Percentiles rank a stretch among this genome's conserved stretches.
Evolutionary conservation across 2,329 filamentous ascomycete genomes (phyloP).

Genomic region (Zasmidium angulare): DNA sequence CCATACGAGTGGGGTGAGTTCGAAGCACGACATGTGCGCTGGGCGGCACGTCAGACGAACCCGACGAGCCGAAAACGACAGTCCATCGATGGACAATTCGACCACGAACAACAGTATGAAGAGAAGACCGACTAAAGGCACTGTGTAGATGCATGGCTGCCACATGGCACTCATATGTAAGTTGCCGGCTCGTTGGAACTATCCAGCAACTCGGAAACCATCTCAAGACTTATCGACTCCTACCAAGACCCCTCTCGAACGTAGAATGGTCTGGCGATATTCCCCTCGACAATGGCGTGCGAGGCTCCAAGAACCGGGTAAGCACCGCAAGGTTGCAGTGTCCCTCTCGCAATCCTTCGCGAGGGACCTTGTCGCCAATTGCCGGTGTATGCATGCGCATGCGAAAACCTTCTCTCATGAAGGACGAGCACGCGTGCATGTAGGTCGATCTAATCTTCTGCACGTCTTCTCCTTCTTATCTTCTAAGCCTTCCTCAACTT

Average conservation of each 20-base stretch:
- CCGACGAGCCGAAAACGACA: slow-evolving; percentile 8
- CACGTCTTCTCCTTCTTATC: background rate
- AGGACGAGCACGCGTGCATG: background rate
- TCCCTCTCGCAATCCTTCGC: too few relatives aligned
- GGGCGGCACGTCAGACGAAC: slow-evolving; percentile 6
- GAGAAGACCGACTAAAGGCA: background rate
- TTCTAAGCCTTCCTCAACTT: too few relatives aligned
- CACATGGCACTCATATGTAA: slow-evolving; percentile 15
- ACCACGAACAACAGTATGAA: background rate
- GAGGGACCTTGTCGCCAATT: too few relatives aligned
- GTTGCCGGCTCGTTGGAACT: slow-evolving; percentile 1
- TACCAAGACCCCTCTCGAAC: too few relatives aligned
- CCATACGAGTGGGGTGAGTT: background rate
- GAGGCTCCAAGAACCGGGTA: background rate
- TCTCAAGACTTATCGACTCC: too few relatives aligned
- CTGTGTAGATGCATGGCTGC: slow-evolving; percentile 9
- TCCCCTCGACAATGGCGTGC: slow-evolving; percentile 15
- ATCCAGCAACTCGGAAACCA: background rate
- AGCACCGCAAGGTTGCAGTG: too few relatives aligned
- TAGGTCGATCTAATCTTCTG: background rate
- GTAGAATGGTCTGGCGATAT: slow-evolving; percentile 7
- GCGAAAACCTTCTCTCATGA: too few relatives aligned
- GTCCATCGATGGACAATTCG: background rate
- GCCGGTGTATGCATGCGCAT: too few relatives aligned
- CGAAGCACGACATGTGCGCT: slow-evolving; percentile 5